Base-by-base conservation (phyloP, 306 rosid genomes). In the Quillaja saponaria region DNA sequence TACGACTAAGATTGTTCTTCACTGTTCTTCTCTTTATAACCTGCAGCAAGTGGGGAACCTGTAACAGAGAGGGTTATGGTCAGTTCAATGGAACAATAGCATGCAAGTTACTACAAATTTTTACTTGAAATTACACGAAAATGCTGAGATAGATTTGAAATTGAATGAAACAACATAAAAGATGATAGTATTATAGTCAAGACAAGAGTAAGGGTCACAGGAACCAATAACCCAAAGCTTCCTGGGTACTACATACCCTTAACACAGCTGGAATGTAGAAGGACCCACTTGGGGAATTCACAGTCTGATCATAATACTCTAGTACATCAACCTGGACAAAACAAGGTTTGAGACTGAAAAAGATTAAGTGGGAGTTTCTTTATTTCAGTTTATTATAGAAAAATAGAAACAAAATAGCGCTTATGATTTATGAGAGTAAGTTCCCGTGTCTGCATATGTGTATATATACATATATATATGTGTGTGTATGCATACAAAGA, bases 41-140 rank as follows among this genome's bases (percentile, higher is more conserved):
- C 76, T 88, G 96, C 74, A 91, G 90, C 70, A 91, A 79, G 82
- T 88, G 95, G 33, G 90, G 96, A 82, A 91, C 82, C 96, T 91
- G 84, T 38, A 55, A 79, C 68, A 61, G 55, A 71, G 31, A 63
- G 52, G 61, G 55, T 16, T 58, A 71, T 40, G 49, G 20, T 74
- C 60, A 81, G 75, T 54, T 50, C 65, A 70, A 55, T 48, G 9
- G 62, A 41, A 63, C 37, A 54, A 41, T 25, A 49, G 56, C 61
- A 65, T 54, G 58, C 39, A 66, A 51, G 63, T 34, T 34, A 49
- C 47, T 40, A 47, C 60, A 60, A 67, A 64, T 5, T 2, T 15
- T 48, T 41, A 16, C 35, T 46, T 55, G 17, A 15, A 56, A 28
- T 58, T 51, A 42, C 49, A 39, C 8, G 17, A 21, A 28, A 31